Base-by-base conservation (phyloP, 768 basidiomycete species). In the Stropharia rugosoannulata region DNA sequence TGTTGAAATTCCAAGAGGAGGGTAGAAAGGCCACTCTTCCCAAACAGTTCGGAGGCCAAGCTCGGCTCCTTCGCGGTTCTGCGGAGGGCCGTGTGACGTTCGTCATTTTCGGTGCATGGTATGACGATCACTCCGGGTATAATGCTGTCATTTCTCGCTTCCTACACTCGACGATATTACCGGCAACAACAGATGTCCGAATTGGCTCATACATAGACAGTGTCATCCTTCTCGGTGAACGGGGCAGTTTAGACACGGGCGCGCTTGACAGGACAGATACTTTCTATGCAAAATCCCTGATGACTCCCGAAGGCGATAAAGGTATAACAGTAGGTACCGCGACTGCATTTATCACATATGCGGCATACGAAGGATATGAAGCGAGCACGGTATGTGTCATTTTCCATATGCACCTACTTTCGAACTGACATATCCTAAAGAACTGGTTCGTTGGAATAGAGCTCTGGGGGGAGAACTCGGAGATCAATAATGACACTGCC, bases 401-500 rank as follows among this genome's bases (percentile, higher is more conserved):
- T 27, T 10, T 2, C 52, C 9, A n/a, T 13, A 16, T 10, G 37
- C 38, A 1, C 8, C 4, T 5, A 10, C 10, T 13, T 12, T 36
- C n/a, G 13, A 18, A 1, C 37, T 15, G 10, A 32, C 12, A 22
- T 32, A 6, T 48, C 10, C 48, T 18, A 18, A 27, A 62, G 64
- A 52, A 45, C 18, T 68, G 59, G 62, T 64, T 64, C 36, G 70
- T 75, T 1, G 67, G 78, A 61, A 57, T 79, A 4, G 79, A 76
- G 22, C 60, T 79, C 0, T 80, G 73, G 38, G 79, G 78, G 16
- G 79, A 80, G 7, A 62, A 64, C 2, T 75, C 76, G 51, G 81
- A 80, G 6, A 75, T 70, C 5, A 73, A 82, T 58, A 80, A 78
- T 58, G 58, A 70, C 11, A 72, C 80, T 4, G 55, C 72, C 8